Conservation (phyloP, 2,329 filamentous ascomycete genomes). For the Cryphonectria carpinicola region DNA sequence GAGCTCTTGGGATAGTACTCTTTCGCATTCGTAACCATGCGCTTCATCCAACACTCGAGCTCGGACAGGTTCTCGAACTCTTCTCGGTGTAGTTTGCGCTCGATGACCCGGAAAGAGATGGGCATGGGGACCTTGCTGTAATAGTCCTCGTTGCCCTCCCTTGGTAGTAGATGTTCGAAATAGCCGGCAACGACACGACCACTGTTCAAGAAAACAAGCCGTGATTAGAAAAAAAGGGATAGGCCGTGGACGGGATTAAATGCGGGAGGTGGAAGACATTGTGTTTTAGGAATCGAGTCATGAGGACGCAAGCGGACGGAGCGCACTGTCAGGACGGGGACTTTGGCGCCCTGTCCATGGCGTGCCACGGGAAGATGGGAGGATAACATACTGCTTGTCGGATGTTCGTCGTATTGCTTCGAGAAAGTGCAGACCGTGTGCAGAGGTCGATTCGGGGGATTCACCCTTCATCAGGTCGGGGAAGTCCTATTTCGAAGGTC, state of each 20-base stretch:
- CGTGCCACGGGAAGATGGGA: conserved; percentile 5
- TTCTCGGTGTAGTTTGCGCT: conserved; percentile 70
- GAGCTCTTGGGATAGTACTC: conserved; percentile 78
- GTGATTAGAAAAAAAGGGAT: conserved; percentile 29
- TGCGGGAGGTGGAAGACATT: conserved; percentile 17
- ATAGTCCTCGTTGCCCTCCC: conserved; percentile 70
- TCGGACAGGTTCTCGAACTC: conserved; percentile 73
- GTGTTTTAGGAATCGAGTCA: conserved; percentile 21
- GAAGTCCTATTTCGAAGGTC: conserved; percentile 41
- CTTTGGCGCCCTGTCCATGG: background rate
- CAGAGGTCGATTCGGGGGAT: conserved; percentile 69
- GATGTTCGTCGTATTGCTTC: conserved; percentile 75
- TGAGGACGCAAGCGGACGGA: conserved; percentile 12
- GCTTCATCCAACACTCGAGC: conserved; percentile 84
- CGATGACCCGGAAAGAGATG: conserved; percentile 76
- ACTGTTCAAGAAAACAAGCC: conserved; percentile 44
- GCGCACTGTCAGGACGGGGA: conserved; percentile 15
- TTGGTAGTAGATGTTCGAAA: conserved; percentile 73
- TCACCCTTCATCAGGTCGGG: conserved; percentile 59
- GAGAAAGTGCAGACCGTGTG: conserved; percentile 73
- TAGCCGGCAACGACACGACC: conserved; percentile 74
- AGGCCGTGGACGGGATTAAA: background rate
- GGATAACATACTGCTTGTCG: conserved; percentile 74
- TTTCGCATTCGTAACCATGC: conserved; percentile 86
- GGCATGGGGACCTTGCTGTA: conserved; percentile 78